These are phyloP conservation scores for Babesia gibsoni DNA, from an alignment of 169 alveolate species.

Conservation along the genomic window DNA sequence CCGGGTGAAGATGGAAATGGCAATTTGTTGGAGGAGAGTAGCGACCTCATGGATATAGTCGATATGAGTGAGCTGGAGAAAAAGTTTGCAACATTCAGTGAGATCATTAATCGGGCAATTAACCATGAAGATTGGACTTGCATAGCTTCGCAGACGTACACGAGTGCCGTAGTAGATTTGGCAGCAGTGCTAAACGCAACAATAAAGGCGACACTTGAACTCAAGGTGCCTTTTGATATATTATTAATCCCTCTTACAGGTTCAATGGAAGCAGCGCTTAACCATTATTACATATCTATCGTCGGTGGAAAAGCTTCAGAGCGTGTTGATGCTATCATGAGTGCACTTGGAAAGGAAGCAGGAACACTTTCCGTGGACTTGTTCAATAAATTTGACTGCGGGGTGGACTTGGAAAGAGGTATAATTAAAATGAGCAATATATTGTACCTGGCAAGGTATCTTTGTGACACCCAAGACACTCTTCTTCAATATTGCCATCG, in stretches of 20 bases:
- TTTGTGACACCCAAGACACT: conserved; percentile 9
- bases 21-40: conserved; percentile 7
- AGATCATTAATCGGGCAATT: conserved; percentile 28
- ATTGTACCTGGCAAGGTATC: conserved; percentile 11
- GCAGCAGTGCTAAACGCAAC: conserved; percentile 41
- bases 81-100: conserved; percentile 18
- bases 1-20: background rate
- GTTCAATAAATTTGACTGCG: background rate
- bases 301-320: conserved; percentile 13
- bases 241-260: conserved; percentile 33
- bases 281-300: conserved; percentile 16
- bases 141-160: conserved; percentile 17
- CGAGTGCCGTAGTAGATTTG: conserved; percentile 52
- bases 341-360: background rate
- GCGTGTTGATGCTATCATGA: background rate
- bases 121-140: conserved; percentile 40
- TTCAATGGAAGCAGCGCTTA: conserved; percentile 32
- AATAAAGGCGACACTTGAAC: conserved; percentile 27
- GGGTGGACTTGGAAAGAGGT: background rate
- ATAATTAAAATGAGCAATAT: conserved; percentile 8
- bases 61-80: conserved; percentile 29
- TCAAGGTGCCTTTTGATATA: conserved; percentile 32
- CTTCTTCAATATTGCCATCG: conserved; percentile 11
- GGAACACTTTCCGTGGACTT: background rate
- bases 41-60: conserved; percentile 30